These are phyloP conservation scores for Colletotrichum sojae DNA, from an alignment of 2,329 filamentous ascomycete species.

Conservation along the genomic window DNA sequence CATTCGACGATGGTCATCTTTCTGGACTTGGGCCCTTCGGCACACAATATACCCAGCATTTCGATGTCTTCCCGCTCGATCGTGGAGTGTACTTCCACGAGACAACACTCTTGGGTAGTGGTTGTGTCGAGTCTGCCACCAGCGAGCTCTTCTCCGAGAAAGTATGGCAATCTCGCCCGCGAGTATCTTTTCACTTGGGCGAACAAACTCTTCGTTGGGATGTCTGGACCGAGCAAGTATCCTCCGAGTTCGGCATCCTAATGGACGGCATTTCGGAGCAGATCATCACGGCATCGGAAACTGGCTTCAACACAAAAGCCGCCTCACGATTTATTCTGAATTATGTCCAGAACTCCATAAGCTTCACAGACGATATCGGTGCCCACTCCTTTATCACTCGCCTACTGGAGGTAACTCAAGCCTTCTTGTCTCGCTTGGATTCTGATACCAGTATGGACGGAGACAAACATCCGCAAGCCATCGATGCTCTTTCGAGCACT, in stretches of 20 bases:
- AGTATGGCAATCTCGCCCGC: slow-evolving; percentile 49
- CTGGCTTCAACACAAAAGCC: slow-evolving; percentile 39
- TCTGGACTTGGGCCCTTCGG: slow-evolving; percentile 71
- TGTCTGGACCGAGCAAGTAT: slow-evolving; percentile 69
- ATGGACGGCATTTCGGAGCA: slow-evolving; percentile 71
- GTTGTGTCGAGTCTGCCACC: slow-evolving; percentile 59
- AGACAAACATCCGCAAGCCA: slow-evolving; percentile 48
- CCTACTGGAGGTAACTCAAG: slow-evolving; percentile 57
- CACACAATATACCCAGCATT: slow-evolving; percentile 73
- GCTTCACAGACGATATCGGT: slow-evolving; percentile 52
- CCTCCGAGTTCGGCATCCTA: slow-evolving; percentile 74
- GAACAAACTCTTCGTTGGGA: slow-evolving; percentile 68
- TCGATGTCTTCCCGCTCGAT: slow-evolving; percentile 73
- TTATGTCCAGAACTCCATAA: slow-evolving; percentile 62
- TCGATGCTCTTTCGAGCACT: slow-evolving; percentile 55
- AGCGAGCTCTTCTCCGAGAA: slow-evolving; percentile 48
- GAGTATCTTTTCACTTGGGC: slow-evolving; percentile 61
- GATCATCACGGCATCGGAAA: slow-evolving; percentile 39
- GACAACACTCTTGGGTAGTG: slow-evolving; percentile 71
- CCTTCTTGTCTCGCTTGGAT: slow-evolving; percentile 53
- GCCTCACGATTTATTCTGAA: slow-evolving; percentile 59
- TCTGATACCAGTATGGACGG: slow-evolving; percentile 34
- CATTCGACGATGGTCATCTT: slow-evolving; percentile 16
- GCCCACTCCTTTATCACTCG: slow-evolving; percentile 60
- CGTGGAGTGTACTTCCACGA: slow-evolving; percentile 71